Percentiles rank a stretch among this genome's conserved stretches.
Evolutionary conservation across 257 asterid genomes (phyloP).

Genomic region (Craterostigma plantagineum): DNA sequence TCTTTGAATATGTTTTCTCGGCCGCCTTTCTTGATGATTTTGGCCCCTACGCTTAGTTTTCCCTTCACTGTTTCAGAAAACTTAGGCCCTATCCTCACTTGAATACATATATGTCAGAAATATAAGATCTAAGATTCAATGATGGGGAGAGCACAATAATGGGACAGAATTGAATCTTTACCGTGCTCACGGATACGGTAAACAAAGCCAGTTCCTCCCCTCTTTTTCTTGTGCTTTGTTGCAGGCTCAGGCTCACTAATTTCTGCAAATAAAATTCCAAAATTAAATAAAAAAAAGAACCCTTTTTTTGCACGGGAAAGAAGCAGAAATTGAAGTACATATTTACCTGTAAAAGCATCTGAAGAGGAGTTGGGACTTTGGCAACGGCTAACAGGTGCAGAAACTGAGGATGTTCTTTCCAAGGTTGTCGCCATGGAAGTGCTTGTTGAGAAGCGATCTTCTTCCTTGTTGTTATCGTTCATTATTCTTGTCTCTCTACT

Average conservation of each 20-base stretch:
- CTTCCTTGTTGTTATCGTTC: no score
- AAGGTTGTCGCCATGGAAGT: no score
- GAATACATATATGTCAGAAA: no score
- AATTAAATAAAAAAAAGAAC: no score
- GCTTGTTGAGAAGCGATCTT: no score
- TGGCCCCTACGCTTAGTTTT: constrained; percentile 59
- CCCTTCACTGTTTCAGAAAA: constrained; percentile 75
- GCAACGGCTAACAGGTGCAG: no score
- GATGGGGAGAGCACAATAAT: not conserved
- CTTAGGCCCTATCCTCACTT: constrained; percentile 50
- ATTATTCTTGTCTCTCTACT: no score
- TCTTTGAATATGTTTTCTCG: constrained; percentile 49
- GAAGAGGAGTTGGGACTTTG: no score
- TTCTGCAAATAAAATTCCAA: not conserved
- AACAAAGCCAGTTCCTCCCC: not conserved
- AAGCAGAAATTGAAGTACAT: no score
- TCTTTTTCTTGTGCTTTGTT: not conserved
- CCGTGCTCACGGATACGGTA: constrained; percentile 1
- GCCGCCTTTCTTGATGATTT: constrained; percentile 57
- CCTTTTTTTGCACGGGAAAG: no score
- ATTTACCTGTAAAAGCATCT: no score
- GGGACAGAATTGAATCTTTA: not conserved
- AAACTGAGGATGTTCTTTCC: no score
- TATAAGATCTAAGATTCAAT: not conserved
- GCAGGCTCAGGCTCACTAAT: not conserved